Conservation (phyloP, 1,284 basidiomycete genomes). For the Rhodotorula sp. region DNA sequence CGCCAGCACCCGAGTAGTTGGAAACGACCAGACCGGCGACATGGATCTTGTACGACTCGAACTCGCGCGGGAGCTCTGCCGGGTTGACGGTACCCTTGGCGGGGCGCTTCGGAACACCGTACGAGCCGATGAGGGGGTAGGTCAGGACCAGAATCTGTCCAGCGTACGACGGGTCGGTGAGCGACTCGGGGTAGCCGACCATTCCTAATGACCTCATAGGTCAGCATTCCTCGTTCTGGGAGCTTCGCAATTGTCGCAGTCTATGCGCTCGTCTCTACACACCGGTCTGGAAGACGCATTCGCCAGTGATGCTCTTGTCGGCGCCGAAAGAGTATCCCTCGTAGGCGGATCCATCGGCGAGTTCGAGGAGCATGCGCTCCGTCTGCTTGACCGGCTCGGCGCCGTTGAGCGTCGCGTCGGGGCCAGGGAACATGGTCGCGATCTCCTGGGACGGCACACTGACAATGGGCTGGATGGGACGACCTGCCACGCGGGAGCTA, state of each 20-base stretch:
- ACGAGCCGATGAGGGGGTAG: slow-evolving; percentile 96
- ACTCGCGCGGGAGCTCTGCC: slow-evolving; percentile 67
- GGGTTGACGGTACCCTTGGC: slow-evolving; percentile 49
- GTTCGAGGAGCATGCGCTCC: slow-evolving; percentile 70
- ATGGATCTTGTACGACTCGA: slow-evolving; percentile 95
- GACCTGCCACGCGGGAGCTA: slow-evolving; percentile 6
- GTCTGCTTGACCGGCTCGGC: slow-evolving; percentile 4
- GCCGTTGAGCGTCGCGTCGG: slow-evolving; percentile 14
- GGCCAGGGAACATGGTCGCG: slow-evolving; percentile 17
- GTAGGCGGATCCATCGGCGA: slow-evolving; percentile 85
- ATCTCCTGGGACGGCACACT: slow-evolving; percentile 23
- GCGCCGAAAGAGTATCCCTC: slow-evolving; percentile 93
- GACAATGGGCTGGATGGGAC: slow-evolving; percentile 32
- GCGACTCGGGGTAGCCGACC: slow-evolving; percentile 98
- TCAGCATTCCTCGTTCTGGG: slow-evolving; percentile 2
- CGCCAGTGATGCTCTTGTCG: slow-evolving; percentile 86
- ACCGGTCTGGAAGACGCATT: slow-evolving; percentile 99
- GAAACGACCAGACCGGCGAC: slow-evolving; percentile 88
- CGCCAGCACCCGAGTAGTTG: slow-evolving; percentile 70
- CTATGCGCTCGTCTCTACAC: slow-evolving; percentile 7
- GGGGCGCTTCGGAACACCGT: slow-evolving; percentile 86
- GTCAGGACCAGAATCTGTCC: slow-evolving; percentile 97
- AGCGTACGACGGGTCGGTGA: slow-evolving; percentile 98
- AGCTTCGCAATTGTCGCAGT: background rate
- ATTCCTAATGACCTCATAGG: slow-evolving; percentile 64